Evolutionary conservation across 2,329 filamentous ascomycete genomes (phyloP), one percentile per base, ranked within the genome.

Genomic region (Macroventuria anomochaeta): DNA sequence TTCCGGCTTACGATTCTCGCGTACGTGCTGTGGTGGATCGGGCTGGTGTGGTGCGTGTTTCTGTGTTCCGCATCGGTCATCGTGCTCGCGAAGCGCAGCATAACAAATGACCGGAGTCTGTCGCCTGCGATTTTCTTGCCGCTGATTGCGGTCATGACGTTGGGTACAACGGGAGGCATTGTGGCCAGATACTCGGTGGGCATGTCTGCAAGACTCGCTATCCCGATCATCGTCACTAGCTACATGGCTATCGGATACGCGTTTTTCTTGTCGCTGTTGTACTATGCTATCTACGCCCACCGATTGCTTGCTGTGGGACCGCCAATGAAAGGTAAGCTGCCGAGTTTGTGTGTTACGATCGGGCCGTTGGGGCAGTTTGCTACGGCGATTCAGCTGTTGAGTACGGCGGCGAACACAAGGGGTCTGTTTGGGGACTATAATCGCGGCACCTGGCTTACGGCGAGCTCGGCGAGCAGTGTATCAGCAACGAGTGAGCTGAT

Each of bases 1-100:
- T 92, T 17, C 88, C 81, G 79, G 75, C 88, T 67, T 77, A 90
- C 31, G 87, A 87, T 52, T 80, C 81, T 59, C 11, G 62, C 61
- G 32, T 67, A 56, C 39, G 61, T 62, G 21, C 53, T 61, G 20
- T 65, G 54, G 59, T 67, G 59, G 59, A 57, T 64, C 17, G 63
- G 63, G n/a, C 55, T 58, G n/a, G 53, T 58, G 12, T 60, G 57
- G 61, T 59, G 55, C 13, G 55, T 67, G 11, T 18, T 44, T 15
- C 44, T 67, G 20, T 63, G 57, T 43, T 46, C 53, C 17, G 38
- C 47, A 21, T 41, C 37, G 10, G 48, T 59, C 15, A 57, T 64
- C 13, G 34, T 62, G 11, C 46, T 64, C n/a, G 51, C 57, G 4
- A 61, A 58, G 21, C 37, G 48, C 8, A 42, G 49, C 6, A 49